Percentiles rank a stretch among this genome's conserved stretches.
These are phyloP conservation scores for Sporothrix sp. DNA, from an alignment of 2,329 filamentous ascomycete species.

Conservation along the genomic window DNA sequence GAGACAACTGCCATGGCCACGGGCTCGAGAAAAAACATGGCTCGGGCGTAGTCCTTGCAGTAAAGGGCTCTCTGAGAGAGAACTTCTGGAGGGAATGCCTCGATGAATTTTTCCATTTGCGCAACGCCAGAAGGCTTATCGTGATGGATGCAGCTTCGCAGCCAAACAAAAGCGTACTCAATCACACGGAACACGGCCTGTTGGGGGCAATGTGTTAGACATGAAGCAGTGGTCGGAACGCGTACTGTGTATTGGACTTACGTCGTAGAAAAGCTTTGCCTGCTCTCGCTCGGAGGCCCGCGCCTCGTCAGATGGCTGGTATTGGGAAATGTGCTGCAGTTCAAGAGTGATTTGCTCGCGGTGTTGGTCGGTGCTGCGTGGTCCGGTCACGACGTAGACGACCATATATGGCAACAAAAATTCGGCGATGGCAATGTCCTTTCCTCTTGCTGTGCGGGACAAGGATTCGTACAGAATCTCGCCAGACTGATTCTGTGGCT, in stretches of 20 bases:
- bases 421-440: conserved; percentile 75
- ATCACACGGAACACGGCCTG: conserved; percentile 82
- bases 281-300: conserved; percentile 59
- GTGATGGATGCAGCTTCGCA: conserved; percentile 64
- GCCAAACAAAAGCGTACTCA: conserved; percentile 85
- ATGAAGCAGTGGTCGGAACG: too few species aligned
- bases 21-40: conserved; percentile 90
- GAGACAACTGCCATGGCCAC: conserved; percentile 44
- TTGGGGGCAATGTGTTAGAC: too few species aligned
- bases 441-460: conserved; percentile 70
- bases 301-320: conserved; percentile 41
- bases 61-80: conserved; percentile 77
- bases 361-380: conserved; percentile 38
- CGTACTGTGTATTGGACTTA: conserved; percentile 35
- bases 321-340: conserved; percentile 61
- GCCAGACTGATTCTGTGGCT: conserved; percentile 63
- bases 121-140: conserved; percentile 46
- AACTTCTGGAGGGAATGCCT: conserved; percentile 62
- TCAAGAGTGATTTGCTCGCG: conserved; percentile 60
- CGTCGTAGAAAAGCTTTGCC: conserved; percentile 78
- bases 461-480: conserved; percentile 72
- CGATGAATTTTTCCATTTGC: conserved; percentile 42
- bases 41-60: conserved; percentile 84
- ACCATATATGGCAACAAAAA: conserved; percentile 85
- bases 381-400: conserved; percentile 71